Evolutionary conservation across 768 basidiomycete species (phyloP).

Genomic region (Boletus rufocinnamomeus): DNA sequence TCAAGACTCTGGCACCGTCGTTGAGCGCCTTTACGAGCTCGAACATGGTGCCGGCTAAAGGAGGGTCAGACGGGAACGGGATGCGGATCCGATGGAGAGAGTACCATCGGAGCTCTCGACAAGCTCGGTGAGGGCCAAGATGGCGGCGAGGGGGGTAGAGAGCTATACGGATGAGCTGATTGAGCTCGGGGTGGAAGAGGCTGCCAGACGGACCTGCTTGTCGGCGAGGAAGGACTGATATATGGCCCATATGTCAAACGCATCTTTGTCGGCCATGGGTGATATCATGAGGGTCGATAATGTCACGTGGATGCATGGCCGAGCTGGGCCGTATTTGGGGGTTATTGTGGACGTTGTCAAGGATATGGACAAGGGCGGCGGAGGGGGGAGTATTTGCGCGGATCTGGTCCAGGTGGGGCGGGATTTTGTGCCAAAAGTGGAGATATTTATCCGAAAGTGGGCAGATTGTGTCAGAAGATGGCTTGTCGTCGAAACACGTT

Average conservation of each 20-base stretch:
- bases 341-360: constrained; percentile 28
- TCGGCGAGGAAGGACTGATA: constrained; percentile 65
- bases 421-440: constrained; percentile 15
- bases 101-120: constrained; percentile 80
- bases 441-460: constrained; percentile 24
- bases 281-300: constrained; percentile 12
- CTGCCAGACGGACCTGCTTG: constrained; percentile 54
- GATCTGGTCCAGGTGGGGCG: constrained; percentile 11
- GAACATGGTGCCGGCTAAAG: constrained; percentile 84
- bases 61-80: constrained; percentile 7
- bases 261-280: constrained; percentile 10
- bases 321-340: constrained; percentile 16
- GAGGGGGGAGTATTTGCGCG: constrained; percentile 27
- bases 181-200: neutral
- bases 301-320: constrained; percentile 22
- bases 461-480: constrained; percentile 25
- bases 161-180: constrained; percentile 45
- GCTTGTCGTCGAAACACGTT: constrained; percentile 75
- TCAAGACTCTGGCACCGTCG: constrained; percentile 67
- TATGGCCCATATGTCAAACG: constrained; percentile 50
- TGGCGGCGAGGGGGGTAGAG: constrained; percentile 84
- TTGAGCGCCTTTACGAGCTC: constrained; percentile 87
- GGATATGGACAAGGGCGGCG: constrained; percentile 7
- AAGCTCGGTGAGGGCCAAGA: constrained; percentile 79
- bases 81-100: constrained; percentile 23